Conservation (phyloP, 2,329 filamentous ascomycete species). For the Hymenotorrendiella dingleyae region DNA sequence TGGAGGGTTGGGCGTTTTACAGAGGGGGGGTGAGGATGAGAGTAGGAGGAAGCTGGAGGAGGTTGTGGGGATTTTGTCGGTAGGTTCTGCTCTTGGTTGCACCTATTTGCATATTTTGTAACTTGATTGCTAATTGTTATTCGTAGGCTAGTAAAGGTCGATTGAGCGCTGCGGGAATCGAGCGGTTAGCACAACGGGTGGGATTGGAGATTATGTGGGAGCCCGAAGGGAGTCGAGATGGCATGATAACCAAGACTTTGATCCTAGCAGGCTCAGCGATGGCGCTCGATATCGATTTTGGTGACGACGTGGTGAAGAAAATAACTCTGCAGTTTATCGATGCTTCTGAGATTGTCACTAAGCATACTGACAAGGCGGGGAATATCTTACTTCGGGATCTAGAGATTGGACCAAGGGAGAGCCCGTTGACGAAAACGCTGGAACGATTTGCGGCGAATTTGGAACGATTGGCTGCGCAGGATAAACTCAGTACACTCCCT, state of each 20-base stretch:
- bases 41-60: slow-evolving; percentile 37
- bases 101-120: too few relatives aligned
- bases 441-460: slow-evolving; percentile 68
- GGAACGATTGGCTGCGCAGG: slow-evolving; percentile 60
- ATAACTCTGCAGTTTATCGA: slow-evolving; percentile 60
- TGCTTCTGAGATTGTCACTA: slow-evolving; percentile 50
- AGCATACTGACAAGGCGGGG: slow-evolving; percentile 55
- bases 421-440: slow-evolving; percentile 63
- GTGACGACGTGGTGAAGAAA: slow-evolving; percentile 55
- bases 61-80: slow-evolving; percentile 30
- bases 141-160: slow-evolving; percentile 46
- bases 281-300: slow-evolving; percentile 55
- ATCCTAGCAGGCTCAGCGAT: slow-evolving; percentile 58
- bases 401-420: slow-evolving; percentile 50
- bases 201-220: slow-evolving; percentile 63
- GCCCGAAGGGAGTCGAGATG: slow-evolving; percentile 40
- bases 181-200: slow-evolving; percentile 60
- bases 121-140: not conserved
- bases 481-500: slow-evolving; percentile 63
- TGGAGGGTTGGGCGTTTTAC: slow-evolving; percentile 10
- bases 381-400: slow-evolving; percentile 62
- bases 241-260: slow-evolving; percentile 48
- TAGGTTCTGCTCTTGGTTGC: not conserved
- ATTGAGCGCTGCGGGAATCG: slow-evolving; percentile 70
- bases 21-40: slow-evolving; percentile 42